Conservation (phyloP, 2,329 filamentous ascomycete genomes). For the Microcyclosporella mali region DNA sequence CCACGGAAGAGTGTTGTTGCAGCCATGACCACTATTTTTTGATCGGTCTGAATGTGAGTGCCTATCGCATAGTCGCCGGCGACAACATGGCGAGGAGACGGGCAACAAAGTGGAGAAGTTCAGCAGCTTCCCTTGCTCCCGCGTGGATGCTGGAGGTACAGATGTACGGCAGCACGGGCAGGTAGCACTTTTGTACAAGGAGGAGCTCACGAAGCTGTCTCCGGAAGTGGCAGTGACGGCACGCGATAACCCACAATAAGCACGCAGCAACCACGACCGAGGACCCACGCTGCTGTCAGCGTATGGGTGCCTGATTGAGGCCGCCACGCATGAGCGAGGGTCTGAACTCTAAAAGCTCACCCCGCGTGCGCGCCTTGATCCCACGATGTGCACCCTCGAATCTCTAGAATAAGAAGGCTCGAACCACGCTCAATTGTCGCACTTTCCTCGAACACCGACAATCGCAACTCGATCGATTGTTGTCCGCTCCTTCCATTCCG, state of each 20-base stretch:
- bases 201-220: too few species aligned
- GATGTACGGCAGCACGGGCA: too few species aligned
- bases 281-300: too few species aligned
- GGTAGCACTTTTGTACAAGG: background rate
- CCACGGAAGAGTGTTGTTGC: conserved; percentile 3
- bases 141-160: too few species aligned
- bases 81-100: conserved; percentile 1
- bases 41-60: too few species aligned
- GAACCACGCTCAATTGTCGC: background rate
- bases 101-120: conserved; percentile 1
- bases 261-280: background rate
- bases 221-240: background rate
- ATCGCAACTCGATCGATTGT: background rate
- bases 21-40: background rate
- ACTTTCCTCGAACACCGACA: conserved; percentile 1
- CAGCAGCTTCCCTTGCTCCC: background rate
- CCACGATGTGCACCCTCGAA: background rate
- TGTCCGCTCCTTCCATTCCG: too few species aligned
- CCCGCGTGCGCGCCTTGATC: too few species aligned
- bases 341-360: too few species aligned
- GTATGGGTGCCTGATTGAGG: too few species aligned
- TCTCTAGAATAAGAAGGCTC: background rate
- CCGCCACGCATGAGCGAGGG: too few species aligned
- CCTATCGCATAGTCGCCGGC: too few species aligned
- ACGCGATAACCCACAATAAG: background rate